These are phyloP conservation scores for Aspergillus calidoustus DNA, from an alignment of 2,329 filamentous ascomycete genomes.

Conservation along the genomic window DNA sequence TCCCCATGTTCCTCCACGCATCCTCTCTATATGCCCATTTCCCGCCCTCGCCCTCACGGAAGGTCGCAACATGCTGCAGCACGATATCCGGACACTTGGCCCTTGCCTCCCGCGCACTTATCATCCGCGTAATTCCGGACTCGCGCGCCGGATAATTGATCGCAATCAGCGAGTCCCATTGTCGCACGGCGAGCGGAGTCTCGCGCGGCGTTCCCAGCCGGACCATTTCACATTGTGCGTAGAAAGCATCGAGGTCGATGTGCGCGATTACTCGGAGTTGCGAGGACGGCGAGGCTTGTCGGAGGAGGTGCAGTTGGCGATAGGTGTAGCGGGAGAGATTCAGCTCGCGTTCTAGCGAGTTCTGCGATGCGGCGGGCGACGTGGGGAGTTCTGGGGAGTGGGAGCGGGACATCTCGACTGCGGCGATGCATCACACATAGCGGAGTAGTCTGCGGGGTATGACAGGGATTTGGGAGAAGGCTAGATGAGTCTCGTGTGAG, in stretches of 20 bases:
- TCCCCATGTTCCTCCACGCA: constrained; percentile 76
- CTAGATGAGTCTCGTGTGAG: not conserved
- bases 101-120: constrained; percentile 78
- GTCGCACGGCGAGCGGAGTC: constrained; percentile 86
- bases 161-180: constrained; percentile 94
- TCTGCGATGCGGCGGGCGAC: constrained; percentile 45
- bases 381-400: constrained; percentile 49
- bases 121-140: constrained; percentile 78
- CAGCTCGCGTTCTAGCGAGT: not conserved
- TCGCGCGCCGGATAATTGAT: constrained; percentile 91
- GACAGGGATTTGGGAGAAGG: not conserved
- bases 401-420: constrained; percentile 67
- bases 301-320: constrained; percentile 77
- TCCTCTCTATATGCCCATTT: constrained; percentile 91
- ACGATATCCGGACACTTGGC: constrained; percentile 85
- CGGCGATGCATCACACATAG: constrained; percentile 22
- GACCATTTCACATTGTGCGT: constrained; percentile 94
- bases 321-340: constrained; percentile 76
- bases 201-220: constrained; percentile 75
- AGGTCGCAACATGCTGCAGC: constrained; percentile 91
- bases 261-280: constrained; percentile 88
- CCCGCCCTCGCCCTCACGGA: constrained; percentile 81
- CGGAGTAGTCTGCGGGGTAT: constrained; percentile 3
- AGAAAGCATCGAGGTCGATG: constrained; percentile 96
- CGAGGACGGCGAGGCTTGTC: constrained; percentile 69